Evolutionary conservation across 805 yeast genomes (phyloP), one percentile per base, ranked within the genome.

Genomic region (Wickerhamiella brachini): DNA sequence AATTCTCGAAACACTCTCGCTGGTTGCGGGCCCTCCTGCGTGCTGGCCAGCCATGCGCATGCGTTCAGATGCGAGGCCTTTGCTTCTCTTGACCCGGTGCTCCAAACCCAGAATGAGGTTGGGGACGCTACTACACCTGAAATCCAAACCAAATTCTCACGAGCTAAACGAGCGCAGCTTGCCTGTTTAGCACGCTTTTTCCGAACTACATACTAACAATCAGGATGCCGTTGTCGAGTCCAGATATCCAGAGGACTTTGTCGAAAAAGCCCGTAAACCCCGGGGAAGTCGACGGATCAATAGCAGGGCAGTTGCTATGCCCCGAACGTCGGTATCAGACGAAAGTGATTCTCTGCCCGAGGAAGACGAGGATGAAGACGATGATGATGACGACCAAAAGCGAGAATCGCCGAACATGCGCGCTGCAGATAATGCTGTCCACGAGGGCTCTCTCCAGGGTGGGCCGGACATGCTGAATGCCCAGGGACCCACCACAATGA

Each of bases 221-320:
- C 23, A 56, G 59, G 38, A 55, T 10, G 55, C 55, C n/a, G 60
- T 62, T 12, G 57, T 60, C 45, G 66, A 63, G 53, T 47, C 54
- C 7, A 61, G 59, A 31, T 53, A 56, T 13, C 59, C 62, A 7
- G 44, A 47, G 17, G 65, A 62, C 50, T 62, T 54, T 44, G 58
- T 50, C 24, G 46, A 49, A 23, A 38, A 31, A 4, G 17, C 23
- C 44, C 29, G 46, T 9, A 22, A 23, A 10, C 46, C 46, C 9
- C 29, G 46, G 34, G n/a, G 29, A 7, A 18, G 21, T 8, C 29
- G 31, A 20, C 23, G 20, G 12, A 18, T 8, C 22, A 52, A 46
- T 44, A 17, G 23, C 21, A 49, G 52, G 26, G 26, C 26, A 34
- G 41, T 45, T 20, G 21, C 34, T 37, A 29, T 42, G 22, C 21